These are phyloP conservation scores for Cyberlindnera samutprakarnensis DNA, from an alignment of 805 yeast species.

Conservation along the genomic window DNA sequence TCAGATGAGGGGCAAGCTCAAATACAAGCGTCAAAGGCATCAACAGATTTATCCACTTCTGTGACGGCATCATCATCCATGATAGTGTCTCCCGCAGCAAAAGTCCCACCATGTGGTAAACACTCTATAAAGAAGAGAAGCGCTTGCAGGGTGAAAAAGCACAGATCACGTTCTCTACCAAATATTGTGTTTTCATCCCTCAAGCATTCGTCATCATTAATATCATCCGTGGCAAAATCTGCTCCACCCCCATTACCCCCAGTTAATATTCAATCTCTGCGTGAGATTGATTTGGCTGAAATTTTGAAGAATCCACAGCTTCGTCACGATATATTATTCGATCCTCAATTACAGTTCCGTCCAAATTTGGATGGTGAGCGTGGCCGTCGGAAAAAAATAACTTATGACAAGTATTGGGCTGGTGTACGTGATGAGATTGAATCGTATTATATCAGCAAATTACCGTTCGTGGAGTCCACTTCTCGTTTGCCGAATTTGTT, in stretches of 20 bases:
- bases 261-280: conserved; percentile 68
- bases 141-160: conserved; percentile 17
- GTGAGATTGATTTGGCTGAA: conserved; percentile 82
- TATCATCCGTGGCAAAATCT: neutral
- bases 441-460: conserved; percentile 22
- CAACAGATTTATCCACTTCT: too few relatives aligned
- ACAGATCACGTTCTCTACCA: conserved; percentile 23
- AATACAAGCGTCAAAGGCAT: too few relatives aligned
- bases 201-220: neutral
- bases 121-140: neutral
- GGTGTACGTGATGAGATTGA: conserved; percentile 65
- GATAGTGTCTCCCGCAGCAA: too few relatives aligned
- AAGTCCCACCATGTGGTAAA: too few relatives aligned
- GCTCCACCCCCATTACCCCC: conserved; percentile 61
- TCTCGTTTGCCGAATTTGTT: conserved; percentile 56
- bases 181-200: conserved; percentile 15
- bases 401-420: conserved; percentile 79
- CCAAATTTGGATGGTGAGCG: conserved; percentile 90
- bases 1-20: too few relatives aligned
- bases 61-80: too few relatives aligned
- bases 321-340: conserved; percentile 88
- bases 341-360: conserved; percentile 85
- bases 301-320: conserved; percentile 87
- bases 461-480: conserved; percentile 3
- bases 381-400: conserved; percentile 66